Percentiles rank a stretch among this genome's conserved stretches.
Evolutionary conservation across 2,329 filamentous ascomycete species (phyloP).

Genomic region (Aspergillus ibericus): DNA sequence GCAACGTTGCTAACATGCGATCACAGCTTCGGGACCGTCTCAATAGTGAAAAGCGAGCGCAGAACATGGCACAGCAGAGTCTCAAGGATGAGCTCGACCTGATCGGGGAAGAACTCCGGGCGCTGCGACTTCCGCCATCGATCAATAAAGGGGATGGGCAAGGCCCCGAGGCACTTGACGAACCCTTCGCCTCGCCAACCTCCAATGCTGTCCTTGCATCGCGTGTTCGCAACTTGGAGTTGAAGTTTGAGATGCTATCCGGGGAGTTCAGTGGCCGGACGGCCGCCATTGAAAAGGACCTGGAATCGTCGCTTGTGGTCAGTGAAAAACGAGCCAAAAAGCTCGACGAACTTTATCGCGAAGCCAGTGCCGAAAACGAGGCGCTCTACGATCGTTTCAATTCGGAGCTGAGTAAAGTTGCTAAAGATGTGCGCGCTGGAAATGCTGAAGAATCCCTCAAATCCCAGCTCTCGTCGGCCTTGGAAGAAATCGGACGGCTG

Average conservation of each 20-base stretch:
- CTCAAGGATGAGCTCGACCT: constrained; percentile 74
- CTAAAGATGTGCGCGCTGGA: constrained; percentile 71
- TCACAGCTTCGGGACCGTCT: constrained; percentile 70
- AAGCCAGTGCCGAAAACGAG: constrained; percentile 87
- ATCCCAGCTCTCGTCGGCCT: constrained; percentile 66
- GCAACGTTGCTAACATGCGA: constrained; percentile 2
- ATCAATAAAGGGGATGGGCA: constrained; percentile 37
- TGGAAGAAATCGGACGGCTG: constrained; percentile 73
- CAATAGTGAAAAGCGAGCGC: constrained; percentile 74
- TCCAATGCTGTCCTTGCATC: constrained; percentile 35
- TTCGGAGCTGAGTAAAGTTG: constrained; percentile 79
- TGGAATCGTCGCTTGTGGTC: constrained; percentile 69
- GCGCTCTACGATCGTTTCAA: constrained; percentile 91
- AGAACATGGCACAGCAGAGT: constrained; percentile 67
- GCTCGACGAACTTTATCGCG: constrained; percentile 85
- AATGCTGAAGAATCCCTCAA: constrained; percentile 79
- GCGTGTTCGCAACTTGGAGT: constrained; percentile 67
- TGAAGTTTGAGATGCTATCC: constrained; percentile 61
- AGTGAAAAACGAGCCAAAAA: constrained; percentile 76
- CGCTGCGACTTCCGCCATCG: constrained; percentile 35
- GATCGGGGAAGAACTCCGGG: constrained; percentile 76
- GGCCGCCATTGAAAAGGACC: constrained; percentile 65
- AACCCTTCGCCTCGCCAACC: constrained; percentile 17
- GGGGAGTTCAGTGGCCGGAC: constrained; percentile 63
- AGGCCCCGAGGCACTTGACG: constrained; percentile 24